Percentiles rank a stretch among this genome's conserved stretches.
Evolutionary conservation across 139 green algal species (phyloP).

Genomic region (Coccomyxa sp.): DNA sequence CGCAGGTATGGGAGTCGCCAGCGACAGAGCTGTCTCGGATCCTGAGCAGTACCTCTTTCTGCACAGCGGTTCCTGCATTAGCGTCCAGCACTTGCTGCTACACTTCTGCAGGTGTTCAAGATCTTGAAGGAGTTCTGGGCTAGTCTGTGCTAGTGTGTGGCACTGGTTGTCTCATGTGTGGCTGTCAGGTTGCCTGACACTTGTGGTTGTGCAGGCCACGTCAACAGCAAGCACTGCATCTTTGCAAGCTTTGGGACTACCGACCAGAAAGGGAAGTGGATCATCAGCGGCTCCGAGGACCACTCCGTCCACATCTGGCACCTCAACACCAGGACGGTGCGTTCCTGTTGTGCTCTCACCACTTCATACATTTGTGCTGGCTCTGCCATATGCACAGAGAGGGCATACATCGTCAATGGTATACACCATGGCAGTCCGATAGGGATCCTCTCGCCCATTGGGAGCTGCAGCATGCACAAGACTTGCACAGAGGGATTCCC

Average conservation of each 20-base stretch:
- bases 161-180: no score
- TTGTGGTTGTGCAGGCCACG: conserved; percentile 35
- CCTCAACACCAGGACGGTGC: conserved; percentile 54
- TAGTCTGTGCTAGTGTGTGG: conserved; percentile 16
- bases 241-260: conserved; percentile 39
- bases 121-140: neutral
- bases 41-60: neutral
- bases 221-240: conserved; percentile 49
- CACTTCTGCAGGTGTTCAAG: neutral
- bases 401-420: neutral
- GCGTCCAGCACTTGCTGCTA: conserved; percentile 2
- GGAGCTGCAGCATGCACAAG: no score
- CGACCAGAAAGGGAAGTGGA: conserved; percentile 30
- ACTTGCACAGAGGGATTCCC: neutral
- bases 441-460: neutral
- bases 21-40: neutral
- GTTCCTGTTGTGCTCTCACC: neutral
- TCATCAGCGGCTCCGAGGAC: conserved; percentile 86
- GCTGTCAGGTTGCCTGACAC: neutral
- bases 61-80: neutral
- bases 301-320: conserved; percentile 72
- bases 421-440: neutral
- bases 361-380: neutral
- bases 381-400: neutral
- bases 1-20: conserved; percentile 9